phyloP scores from a whole-genome alignment of 306 rosid genomes.

The Nissolia schottii region DNA sequence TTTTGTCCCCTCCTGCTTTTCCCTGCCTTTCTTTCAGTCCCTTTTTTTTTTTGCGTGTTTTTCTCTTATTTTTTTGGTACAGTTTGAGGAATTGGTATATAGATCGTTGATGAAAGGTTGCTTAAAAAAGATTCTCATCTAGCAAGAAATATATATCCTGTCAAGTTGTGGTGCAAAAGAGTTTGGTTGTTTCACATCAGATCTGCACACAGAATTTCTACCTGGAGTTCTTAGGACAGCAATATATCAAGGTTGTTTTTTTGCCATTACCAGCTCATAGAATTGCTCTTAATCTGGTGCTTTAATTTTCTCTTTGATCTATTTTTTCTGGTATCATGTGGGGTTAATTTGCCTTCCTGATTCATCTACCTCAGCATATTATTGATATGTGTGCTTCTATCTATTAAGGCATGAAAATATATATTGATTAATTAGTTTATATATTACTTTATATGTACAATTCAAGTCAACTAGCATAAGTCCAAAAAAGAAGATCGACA shows the following conservation, averaged over 20 bases:
- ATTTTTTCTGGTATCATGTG: background rate
- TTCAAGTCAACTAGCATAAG: conserved; percentile 9
- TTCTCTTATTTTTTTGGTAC: conserved; percentile 21
- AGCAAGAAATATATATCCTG: background rate
- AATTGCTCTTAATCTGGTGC: background rate
- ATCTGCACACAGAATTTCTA: conserved; percentile 29
- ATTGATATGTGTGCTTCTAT: background rate
- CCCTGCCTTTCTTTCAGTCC: background rate
- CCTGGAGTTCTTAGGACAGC: conserved; percentile 13
- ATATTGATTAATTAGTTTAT: background rate
- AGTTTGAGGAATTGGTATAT: conserved; percentile 1
- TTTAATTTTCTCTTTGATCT: conserved; percentile 3
- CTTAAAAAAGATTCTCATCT: background rate
- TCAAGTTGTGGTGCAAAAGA: conserved; percentile 22
- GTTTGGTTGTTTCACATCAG: conserved; percentile 46
- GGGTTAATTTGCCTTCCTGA: background rate
- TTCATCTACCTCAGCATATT: background rate
- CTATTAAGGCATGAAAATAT: background rate
- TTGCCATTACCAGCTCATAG: background rate
- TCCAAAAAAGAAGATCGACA: conserved; percentile 8
- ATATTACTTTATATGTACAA: background rate
- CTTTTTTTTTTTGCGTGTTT: conserved; percentile 1
- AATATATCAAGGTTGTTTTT: conserved; percentile 36
- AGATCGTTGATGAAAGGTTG: conserved; percentile 10
- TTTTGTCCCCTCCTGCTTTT: conserved; percentile 9